Conservation (phyloP, 768 basidiomycete genomes). For the Sporobolomyces phaffii region DNA sequence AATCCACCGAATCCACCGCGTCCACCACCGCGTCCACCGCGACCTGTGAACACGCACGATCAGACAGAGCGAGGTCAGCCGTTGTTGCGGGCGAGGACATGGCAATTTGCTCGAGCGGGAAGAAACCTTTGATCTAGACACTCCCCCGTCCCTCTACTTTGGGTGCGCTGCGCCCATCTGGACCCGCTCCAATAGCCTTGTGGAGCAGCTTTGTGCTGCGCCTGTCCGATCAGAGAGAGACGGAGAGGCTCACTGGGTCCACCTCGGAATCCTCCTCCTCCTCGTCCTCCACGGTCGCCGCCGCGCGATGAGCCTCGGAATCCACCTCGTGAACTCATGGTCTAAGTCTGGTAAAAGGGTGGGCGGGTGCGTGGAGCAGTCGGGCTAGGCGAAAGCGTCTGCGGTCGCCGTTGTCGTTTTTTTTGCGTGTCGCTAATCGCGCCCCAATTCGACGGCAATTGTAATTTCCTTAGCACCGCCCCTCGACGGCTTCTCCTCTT, state of each 20-base stretch:
- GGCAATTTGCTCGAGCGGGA: no score
- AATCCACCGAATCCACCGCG: constrained; percentile 47
- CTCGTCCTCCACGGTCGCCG: constrained; percentile 12
- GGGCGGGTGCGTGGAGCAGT: neutral
- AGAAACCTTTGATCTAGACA: no score
- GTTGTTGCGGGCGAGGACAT: neutral
- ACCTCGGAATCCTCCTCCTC: constrained; percentile 24
- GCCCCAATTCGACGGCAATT: no score
- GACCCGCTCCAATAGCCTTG: neutral
- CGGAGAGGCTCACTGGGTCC: constrained; percentile 12
- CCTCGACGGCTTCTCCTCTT: neutral
- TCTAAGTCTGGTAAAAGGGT: neutral
- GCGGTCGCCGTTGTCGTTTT: neutral
- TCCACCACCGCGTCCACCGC: constrained; percentile 45
- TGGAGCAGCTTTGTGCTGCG: no score
- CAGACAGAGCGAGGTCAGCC: neutral
- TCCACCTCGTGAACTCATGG: constrained; percentile 30
- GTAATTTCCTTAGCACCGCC: no score
- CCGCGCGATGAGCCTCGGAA: constrained; percentile 20
- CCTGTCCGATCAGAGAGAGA: neutral
- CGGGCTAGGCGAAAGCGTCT: no score
- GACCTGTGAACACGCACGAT: constrained; percentile 13
- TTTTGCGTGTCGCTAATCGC: no score
- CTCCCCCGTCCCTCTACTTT: no score
- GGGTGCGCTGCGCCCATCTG: neutral